Base-by-base conservation (phyloP, 2,329 filamentous ascomycete species). In the Alternaria sp. region DNA sequence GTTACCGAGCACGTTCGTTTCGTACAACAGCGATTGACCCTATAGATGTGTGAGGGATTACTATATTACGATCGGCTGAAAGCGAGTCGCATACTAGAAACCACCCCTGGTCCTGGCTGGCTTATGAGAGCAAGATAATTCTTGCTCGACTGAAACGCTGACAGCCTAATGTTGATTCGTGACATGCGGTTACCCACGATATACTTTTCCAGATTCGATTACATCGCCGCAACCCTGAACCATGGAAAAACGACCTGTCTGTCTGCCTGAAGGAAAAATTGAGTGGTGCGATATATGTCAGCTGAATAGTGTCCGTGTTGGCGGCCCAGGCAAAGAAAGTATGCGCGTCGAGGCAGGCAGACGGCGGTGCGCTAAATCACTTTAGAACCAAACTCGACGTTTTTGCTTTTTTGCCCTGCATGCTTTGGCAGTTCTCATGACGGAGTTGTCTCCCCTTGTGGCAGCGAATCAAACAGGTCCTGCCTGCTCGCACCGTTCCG, bases 401-500 rank as follows among this genome's bases (percentile, higher is more conserved):
- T 23, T 52, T 44, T 55, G 23, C 23, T 17, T 36, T 28, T 23
- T 56, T 55, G 51, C 57, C 57, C 50, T 60, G 57, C 57, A 47
- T 55, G 28, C 9, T 52, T 3, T 52, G 30, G 49, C 49, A 25
- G 30, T 52, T 52, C 19, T 46, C 19, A 61, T 36, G 53, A 58
- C 53, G 54, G 46, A 56, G 43, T 30, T 56, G 28, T 26, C 28
- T 56, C 53, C 43, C 53, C 30, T 43, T 26, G n/a, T 56, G 25
- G 17, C 50, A 49, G 26, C 50, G 51, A 55, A 53, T 45, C 28
- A 45, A 45, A 44, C 43, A 28, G 32, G 47, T 55, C 43, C 47
- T 40, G 26, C 17, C 28, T 46, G 17, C 57, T 55, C 50, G 50
- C 57, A 47, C 57, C 51, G 57, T 60, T 60, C 57, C 51, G 57